These are phyloP conservation scores for Cicer yamashitae DNA, from an alignment of 306 rosid species.

Conservation along the genomic window DNA sequence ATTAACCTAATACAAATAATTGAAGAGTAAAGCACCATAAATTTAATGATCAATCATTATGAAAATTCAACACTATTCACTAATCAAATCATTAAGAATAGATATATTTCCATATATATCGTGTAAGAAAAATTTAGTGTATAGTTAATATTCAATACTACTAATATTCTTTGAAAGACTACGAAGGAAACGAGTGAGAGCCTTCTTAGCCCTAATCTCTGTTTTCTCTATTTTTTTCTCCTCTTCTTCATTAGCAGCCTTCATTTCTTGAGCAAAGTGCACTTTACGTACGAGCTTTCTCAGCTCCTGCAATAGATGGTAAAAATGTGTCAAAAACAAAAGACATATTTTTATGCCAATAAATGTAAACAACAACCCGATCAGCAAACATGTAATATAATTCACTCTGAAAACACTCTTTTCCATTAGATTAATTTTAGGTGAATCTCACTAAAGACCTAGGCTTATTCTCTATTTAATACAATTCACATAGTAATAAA, in stretches of 20 bases:
- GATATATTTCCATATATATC: constrained; percentile 9
- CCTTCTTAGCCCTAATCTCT: constrained; percentile 53
- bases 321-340: constrained; percentile 14
- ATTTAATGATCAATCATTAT: background rate
- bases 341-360: constrained; percentile 9
- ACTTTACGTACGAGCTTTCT: constrained; percentile 78
- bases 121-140: constrained; percentile 22
- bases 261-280: constrained; percentile 55
- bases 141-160: constrained; percentile 18
- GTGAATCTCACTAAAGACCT: background rate
- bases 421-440: background rate
- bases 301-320: constrained; percentile 67
- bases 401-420: background rate
- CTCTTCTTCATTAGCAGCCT: constrained; percentile 54
- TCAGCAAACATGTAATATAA: too few relatives aligned
- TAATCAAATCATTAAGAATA: constrained; percentile 25
- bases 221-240: constrained; percentile 52
- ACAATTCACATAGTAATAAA: background rate
- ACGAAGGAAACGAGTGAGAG: constrained; percentile 78
- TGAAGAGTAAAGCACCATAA: background rate
- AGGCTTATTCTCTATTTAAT: background rate
- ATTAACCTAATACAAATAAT: background rate
- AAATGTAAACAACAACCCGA: background rate
- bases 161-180: constrained; percentile 59
- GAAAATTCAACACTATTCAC: constrained; percentile 11